Evolutionary conservation across 2,329 filamentous ascomycete genomes (phyloP), one percentile per base, ranked within the genome.

Genomic region (Aspergillus fructus): DNA sequence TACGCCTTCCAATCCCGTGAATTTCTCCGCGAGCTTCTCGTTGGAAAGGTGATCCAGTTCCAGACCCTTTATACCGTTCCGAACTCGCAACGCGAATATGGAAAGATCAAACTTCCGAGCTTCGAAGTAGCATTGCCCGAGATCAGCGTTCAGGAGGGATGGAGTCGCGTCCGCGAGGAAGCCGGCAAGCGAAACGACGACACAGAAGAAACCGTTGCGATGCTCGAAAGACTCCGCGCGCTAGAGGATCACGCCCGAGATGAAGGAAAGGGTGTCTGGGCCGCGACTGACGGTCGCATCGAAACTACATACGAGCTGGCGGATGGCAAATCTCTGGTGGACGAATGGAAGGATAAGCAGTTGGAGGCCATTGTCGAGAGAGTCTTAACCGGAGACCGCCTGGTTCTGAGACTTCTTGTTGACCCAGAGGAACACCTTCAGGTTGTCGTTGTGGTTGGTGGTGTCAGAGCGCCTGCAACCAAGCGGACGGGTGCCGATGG

Each of bases 1-100:
- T 96, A 89, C 71, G 92, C 91, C 58, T 99, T 97, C 76, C 89
- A 94, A 76, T 96, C 94, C 59, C 91, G 94, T 71, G 94, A 99
- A 77, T 94, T 90, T 74, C 84, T 99, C 60, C 89, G 94, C 69
- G 87, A 89, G 64, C 81, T 93, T 51, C 83, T 89, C 41, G 89
- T 97, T 56, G 93, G 93, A 71, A 96, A 96, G 76, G 84, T 88
- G 27, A 82, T 99, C 61, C 87, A 93, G 66, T 96, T 93, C 81
- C 86, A 86, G 59, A 83, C 96, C 43, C 83, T 93, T 53, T 97
- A 99, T 79, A 90, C 89, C 59, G 89, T 97, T 59, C 92, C 93
- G 15, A 89, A 87, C 55, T 79, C 86, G 43, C 88, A 90, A 62
- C 88, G 92, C 65, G 93, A 99, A 71, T 99, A 97, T 71, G 94